These are phyloP conservation scores for Triangularia setosa DNA, from an alignment of 2,329 filamentous ascomycete genomes.

Conservation along the genomic window DNA sequence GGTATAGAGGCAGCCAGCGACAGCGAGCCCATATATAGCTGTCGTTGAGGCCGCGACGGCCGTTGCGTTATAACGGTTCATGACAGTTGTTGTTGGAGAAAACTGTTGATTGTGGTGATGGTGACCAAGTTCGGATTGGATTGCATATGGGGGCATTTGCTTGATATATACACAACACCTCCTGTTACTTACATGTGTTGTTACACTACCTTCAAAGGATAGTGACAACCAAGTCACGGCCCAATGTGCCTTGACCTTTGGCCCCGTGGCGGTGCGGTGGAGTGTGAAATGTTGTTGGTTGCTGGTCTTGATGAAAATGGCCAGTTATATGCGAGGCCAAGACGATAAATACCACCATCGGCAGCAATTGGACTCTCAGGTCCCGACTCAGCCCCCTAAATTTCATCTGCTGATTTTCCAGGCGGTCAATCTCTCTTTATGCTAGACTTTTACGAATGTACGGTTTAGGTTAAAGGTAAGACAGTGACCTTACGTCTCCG, in stretches of 20 bases:
- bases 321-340: neutral
- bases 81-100: neutral
- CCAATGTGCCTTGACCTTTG: neutral
- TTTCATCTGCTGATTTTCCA: neutral
- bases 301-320: neutral
- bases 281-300: neutral
- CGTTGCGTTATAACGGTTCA: neutral
- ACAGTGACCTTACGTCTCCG: neutral
- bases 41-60: neutral
- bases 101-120: neutral
- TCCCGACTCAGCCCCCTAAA: neutral
- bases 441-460: neutral
- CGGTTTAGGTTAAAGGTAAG: neutral
- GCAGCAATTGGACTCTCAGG: neutral
- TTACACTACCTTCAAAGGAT: neutral
- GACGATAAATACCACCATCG: neutral
- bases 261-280: neutral
- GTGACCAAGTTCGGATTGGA: neutral
- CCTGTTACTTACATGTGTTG: neutral
- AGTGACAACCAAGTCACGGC: neutral
- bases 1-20: neutral
- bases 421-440: neutral
- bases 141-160: neutral
- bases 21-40: neutral
- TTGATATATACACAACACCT: neutral